Evolutionary conservation across 1,284 basidiomycete genomes (phyloP).

Genomic region (Puccinia polysora): DNA sequence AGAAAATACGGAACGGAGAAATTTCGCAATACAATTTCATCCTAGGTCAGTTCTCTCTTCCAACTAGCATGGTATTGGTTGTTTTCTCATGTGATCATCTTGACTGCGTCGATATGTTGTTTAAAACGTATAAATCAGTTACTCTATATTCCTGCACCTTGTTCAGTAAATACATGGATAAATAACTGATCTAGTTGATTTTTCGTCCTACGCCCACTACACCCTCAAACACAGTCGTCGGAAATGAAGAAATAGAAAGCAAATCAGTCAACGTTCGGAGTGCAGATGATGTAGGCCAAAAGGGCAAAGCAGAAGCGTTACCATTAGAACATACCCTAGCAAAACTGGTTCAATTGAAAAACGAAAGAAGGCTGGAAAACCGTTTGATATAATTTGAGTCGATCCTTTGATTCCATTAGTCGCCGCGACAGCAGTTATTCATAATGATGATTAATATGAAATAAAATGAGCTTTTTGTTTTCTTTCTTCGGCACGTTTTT

Average conservation of each 20-base stretch:
- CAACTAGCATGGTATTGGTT: not conserved
- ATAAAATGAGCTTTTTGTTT: too few relatives aligned
- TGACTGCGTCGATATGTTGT: not conserved
- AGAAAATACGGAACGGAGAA: conserved; percentile 90
- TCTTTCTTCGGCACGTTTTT: too few relatives aligned
- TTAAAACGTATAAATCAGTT: not conserved
- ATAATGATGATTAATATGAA: too few relatives aligned
- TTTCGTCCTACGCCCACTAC: not conserved
- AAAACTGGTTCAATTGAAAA: conserved; percentile 66
- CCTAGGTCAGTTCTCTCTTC: conserved; percentile 63
- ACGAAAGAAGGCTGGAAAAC: conserved; percentile 62
- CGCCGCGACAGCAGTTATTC: too few relatives aligned
- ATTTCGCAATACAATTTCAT: conserved; percentile 96
- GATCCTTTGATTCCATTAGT: too few relatives aligned
- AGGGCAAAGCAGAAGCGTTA: conserved; percentile 64
- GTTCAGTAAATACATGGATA: not conserved
- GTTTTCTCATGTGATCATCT: not conserved
- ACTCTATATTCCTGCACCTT: not conserved
- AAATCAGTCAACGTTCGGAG: conserved; percentile 56
- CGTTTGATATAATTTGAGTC: conserved; percentile 52
- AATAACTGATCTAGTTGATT: not conserved
- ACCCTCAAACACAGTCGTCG: conserved; percentile 65
- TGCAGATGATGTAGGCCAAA: conserved; percentile 80
- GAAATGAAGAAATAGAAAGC: conserved; percentile 79
- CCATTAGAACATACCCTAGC: conserved; percentile 63